Base-by-base conservation (phyloP, 2,329 filamentous ascomycete species). In the Onygenales sp. region DNA sequence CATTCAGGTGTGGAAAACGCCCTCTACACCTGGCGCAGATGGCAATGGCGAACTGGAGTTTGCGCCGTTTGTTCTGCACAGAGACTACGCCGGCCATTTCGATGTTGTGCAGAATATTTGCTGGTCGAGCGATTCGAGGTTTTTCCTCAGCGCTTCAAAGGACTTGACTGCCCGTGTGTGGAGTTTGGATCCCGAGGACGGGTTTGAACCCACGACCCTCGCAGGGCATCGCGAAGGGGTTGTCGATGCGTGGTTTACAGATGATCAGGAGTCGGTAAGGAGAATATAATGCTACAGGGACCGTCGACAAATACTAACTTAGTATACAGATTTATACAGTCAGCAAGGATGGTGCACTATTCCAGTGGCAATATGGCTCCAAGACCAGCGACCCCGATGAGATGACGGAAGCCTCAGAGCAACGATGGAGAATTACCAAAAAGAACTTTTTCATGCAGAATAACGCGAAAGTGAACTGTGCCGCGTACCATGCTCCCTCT, bases 311-410 rank as follows among this genome's bases (percentile, higher is more conserved):
- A 1, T 10, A 36, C 46, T 48, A 32, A 48, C 27, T 32, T 32
- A 31, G 27, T 42, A 9, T 44, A 8, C 60, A 77, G 48, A 95
- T 98, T 52, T 98, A 93, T 67, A 97, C 93, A 0, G 83, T 95
- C 58, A 96, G 92, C 71, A 94, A 94, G 68, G 94, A 98, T 68
- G 94, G 93, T n/a, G 91, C 93, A 2, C 79, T 97, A 0, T 97
- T 97, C 64, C 82, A 87, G 58, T 98, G 93, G 93, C 84, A 88
- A 65, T 98, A 93, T 69, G 80, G 83, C 53, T 66, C 80, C 53
- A 76, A 83, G 64, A 74, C 81, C 65, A 72, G 81, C 40, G 80
- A 84, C 51, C 77, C 81, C 49, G 83, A 84, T 66, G 74, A 75
- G 3, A 76, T 78, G 51, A 80, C 81, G 17, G 77, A 81, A 40